phyloP scores from a whole-genome alignment of 2,329 filamentous ascomycete genomes.

The Teratosphaeria nubilosa region DNA sequence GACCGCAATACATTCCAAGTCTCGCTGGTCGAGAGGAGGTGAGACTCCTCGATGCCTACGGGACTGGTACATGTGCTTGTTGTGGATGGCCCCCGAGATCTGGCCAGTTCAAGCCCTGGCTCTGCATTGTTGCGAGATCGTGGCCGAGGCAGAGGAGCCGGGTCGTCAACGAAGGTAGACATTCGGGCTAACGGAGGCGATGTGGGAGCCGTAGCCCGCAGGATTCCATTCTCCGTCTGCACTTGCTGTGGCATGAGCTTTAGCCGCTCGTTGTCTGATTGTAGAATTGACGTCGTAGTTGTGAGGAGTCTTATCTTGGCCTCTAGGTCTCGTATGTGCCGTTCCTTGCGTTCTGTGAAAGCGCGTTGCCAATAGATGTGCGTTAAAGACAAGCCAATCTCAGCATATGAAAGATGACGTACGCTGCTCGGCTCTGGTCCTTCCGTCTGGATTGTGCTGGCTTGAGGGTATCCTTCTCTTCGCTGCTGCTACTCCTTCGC shows the following conservation, averaged over 20 bases:
- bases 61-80: conserved; percentile 5
- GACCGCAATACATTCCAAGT: conserved; percentile 85
- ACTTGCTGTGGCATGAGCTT: conserved; percentile 75
- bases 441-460: conserved; percentile 49
- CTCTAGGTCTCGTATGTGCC: conserved; percentile 87
- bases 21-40: conserved; percentile 61
- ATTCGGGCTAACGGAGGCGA: conserved; percentile 34
- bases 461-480: conserved; percentile 38
- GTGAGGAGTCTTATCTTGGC: conserved; percentile 71
- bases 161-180: conserved; percentile 28
- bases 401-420: conserved; percentile 25
- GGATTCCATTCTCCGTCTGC: conserved; percentile 83
- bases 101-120: conserved; percentile 10
- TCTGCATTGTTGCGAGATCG: conserved; percentile 9
- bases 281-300: conserved; percentile 59
- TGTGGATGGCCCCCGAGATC: conserved; percentile 10
- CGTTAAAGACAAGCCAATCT: conserved; percentile 1
- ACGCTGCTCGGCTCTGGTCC: conserved; percentile 65
- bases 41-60: conserved; percentile 31
- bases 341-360: conserved; percentile 92
- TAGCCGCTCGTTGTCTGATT: conserved; percentile 76
- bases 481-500: conserved; percentile 36
- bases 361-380: conserved; percentile 68
- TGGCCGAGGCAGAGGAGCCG: conserved; percentile 13
- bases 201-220: conserved; percentile 62